These are phyloP conservation scores for Auriscalpium orientale DNA, from an alignment of 768 basidiomycete species.

Conservation along the genomic window DNA sequence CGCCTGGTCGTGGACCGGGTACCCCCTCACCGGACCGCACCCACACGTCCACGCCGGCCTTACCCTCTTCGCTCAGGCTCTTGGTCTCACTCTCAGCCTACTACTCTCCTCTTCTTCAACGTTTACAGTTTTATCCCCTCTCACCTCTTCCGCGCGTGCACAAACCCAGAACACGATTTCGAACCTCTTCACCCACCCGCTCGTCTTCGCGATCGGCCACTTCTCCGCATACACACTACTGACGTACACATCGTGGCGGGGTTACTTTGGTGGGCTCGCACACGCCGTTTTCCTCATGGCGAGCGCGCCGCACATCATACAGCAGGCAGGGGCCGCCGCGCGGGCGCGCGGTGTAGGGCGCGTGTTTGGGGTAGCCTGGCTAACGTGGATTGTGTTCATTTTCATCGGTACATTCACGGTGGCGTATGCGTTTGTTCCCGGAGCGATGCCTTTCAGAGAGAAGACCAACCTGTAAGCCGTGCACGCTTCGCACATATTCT, in stretches of 20 bases:
- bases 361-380: slow-evolving; percentile 49
- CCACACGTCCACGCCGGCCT: slow-evolving; percentile 65
- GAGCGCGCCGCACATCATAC: slow-evolving; percentile 47
- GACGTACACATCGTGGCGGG: slow-evolving; percentile 53
- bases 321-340: slow-evolving; percentile 34
- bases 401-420: slow-evolving; percentile 76
- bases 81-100: slow-evolving; percentile 45
- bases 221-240: slow-evolving; percentile 50
- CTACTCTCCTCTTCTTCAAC: slow-evolving; percentile 16
- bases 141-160: neutral
- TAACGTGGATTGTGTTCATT: slow-evolving; percentile 53
- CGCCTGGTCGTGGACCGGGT: slow-evolving; percentile 90
- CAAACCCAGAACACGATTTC: neutral
- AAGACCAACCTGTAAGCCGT: slow-evolving; percentile 59
- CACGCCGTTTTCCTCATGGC: slow-evolving; percentile 60
- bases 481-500: neutral
- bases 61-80: slow-evolving; percentile 54
- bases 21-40: slow-evolving; percentile 61
- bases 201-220: slow-evolving; percentile 51
- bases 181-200: slow-evolving; percentile 32
- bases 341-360: slow-evolving; percentile 30
- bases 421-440: slow-evolving; percentile 87
- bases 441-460: slow-evolving; percentile 68
- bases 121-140: neutral
- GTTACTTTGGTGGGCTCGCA: slow-evolving; percentile 61